Conservation (phyloP, 2,329 filamentous ascomycete genomes). For the Aspergillus puulaauensis region DNA sequence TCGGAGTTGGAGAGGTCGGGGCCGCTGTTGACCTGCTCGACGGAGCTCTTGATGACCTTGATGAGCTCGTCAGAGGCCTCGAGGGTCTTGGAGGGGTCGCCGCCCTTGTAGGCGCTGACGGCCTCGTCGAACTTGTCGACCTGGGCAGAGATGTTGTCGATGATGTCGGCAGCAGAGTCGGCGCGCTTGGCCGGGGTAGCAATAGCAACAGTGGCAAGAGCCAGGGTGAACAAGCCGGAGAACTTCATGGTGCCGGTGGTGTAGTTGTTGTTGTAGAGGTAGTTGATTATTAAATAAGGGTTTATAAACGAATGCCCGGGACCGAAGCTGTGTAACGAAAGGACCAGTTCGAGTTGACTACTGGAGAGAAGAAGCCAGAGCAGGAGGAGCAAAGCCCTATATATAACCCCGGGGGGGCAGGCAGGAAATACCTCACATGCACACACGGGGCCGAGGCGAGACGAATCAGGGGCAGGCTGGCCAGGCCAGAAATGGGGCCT, state of each 20-base stretch:
- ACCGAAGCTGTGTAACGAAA: slow-evolving; percentile 15
- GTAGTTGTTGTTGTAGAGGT: background rate
- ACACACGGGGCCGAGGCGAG: slow-evolving; percentile 9
- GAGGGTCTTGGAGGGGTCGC: slow-evolving; percentile 9
- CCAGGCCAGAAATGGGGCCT: background rate
- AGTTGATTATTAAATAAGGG: slow-evolving; percentile 11
- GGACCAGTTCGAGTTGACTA: slow-evolving; percentile 17
- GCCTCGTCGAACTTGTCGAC: slow-evolving; percentile 22
- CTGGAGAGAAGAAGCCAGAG: background rate
- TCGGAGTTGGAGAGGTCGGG: slow-evolving; percentile 24
- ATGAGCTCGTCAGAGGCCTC: slow-evolving; percentile 27
- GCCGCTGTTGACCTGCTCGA: slow-evolving; percentile 22
- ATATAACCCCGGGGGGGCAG: background rate
- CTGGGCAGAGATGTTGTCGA: slow-evolving; percentile 20
- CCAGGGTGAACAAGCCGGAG: slow-evolving; percentile 23
- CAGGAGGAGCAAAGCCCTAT: background rate
- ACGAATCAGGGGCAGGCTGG: slow-evolving; percentile 5
- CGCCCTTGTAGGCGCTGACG: slow-evolving; percentile 27
- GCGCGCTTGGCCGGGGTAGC: slow-evolving; percentile 22
- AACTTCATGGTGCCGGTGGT: slow-evolving; percentile 24
- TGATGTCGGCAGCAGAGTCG: slow-evolving; percentile 19
- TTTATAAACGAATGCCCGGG: slow-evolving; percentile 21
- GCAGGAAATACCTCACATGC: slow-evolving; percentile 7
- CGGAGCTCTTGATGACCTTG: slow-evolving; percentile 26
- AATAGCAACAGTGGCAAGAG: slow-evolving; percentile 21